phyloP scores from a whole-genome alignment of 2,329 filamentous ascomycete species.

The Thielaviopsis musarum region DNA sequence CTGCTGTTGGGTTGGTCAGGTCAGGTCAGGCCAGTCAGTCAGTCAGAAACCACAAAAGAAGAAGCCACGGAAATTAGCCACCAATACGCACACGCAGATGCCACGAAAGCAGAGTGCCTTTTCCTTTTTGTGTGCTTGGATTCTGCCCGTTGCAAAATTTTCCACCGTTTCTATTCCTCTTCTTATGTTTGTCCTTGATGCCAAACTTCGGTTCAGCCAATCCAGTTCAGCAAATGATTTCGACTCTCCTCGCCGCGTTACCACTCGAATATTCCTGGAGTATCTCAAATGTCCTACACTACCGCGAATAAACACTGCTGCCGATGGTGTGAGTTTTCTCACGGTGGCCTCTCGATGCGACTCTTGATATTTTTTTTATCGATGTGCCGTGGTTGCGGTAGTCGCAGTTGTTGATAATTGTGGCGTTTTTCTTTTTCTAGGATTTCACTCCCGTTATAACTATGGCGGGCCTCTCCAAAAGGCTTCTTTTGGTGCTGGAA shows the following conservation, averaged over 20 bases:
- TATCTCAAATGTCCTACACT: neutral
- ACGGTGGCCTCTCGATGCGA: neutral
- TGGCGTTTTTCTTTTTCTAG: neutral
- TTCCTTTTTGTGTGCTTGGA: neutral
- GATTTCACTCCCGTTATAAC: neutral
- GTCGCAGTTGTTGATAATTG: neutral
- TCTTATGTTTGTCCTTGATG: neutral
- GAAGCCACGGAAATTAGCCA: neutral
- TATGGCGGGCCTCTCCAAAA: neutral
- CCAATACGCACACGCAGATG: neutral
- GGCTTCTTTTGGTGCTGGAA: neutral
- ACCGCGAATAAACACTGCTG: neutral
- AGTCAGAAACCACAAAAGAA: neutral
- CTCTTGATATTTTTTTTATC: neutral
- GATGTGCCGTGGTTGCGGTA: neutral
- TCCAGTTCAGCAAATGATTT: neutral
- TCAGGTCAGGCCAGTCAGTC: neutral
- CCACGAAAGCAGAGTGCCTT: neutral
- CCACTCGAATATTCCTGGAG: neutral
- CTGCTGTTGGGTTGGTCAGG: neutral
- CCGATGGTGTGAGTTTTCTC: neutral
- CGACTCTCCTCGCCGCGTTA: neutral
- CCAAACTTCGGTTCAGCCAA: neutral
- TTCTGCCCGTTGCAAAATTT: neutral
- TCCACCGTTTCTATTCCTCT: neutral